Base-by-base conservation (phyloP, 306 rosid species). In the Luffa acutangula region DNA sequence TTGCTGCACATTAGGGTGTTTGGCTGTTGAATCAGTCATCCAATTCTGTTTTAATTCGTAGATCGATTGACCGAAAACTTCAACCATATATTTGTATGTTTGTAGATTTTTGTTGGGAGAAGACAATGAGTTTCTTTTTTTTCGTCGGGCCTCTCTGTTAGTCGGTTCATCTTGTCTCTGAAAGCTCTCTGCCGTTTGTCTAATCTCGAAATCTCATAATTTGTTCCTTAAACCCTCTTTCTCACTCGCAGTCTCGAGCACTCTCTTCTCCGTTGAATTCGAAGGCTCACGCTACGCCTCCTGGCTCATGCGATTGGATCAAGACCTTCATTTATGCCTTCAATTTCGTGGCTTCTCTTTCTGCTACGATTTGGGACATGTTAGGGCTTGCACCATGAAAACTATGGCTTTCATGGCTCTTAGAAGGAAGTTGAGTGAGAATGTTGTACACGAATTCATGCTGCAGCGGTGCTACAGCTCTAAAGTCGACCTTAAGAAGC, bases 401-500 rank as follows among this genome's bases (percentile, higher is more conserved):
- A 31, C 77, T 34, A 74, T 74, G 78, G 63, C 78, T 49, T 74
- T 63, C 6, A 87, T 86, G 91, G 87, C 83, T 78, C 69, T 86
- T 67, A 77, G 84, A 42, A 86, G 77, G 77, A 76, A 81, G n/a
- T 37, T 34, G 11, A 6, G 84, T 74, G 80, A 39, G 39, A 56
- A 67, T 75, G 42, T 81, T 80, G 75, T 18, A 36, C 53, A 57
- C 78, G 80, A 80, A 15, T 58, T 78, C 9, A 77, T 33, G 49
- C 58, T 34, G 21, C 57, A 31, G 12, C 52, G 87, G 17, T 77
- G 52, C 39, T 87, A 85, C 78, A 58, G 64, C 76, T 79, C 85
- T 31, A 83, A 79, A 83, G 85, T 79, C 25, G 88, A 89, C 75
- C 78, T 88, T 3, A 90, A 78, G 82, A 86, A 84, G 84, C 89